Evolutionary conservation across 2,329 filamentous ascomycete genomes (phyloP).

Genomic region (Cladosporium sphaerospermum): DNA sequence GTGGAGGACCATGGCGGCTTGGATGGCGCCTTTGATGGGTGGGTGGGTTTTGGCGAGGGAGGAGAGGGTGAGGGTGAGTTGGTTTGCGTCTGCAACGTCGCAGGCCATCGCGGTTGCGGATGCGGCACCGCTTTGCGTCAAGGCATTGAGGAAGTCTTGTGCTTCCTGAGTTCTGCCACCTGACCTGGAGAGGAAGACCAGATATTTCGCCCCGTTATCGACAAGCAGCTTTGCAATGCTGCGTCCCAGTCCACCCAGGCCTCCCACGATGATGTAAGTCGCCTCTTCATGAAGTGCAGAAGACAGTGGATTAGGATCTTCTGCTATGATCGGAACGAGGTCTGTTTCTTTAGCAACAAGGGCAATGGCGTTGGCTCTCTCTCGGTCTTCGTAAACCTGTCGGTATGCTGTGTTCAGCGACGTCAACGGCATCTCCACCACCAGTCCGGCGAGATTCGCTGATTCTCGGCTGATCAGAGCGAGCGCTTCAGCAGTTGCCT

Average conservation of each 20-base stretch:
- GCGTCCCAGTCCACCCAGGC: background rate
- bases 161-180: background rate
- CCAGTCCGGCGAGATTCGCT: background rate
- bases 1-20: slow-evolving; percentile 31
- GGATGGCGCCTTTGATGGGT: slow-evolving; percentile 17
- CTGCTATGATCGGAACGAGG: background rate
- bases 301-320: background rate
- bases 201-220: background rate
- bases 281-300: background rate
- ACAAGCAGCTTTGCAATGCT: background rate
- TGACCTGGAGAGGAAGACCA: background rate
- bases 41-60: background rate
- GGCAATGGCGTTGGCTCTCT: background rate
- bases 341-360: background rate
- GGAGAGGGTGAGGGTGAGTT: background rate
- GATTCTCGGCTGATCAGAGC: background rate
- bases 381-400: background rate
- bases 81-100: background rate
- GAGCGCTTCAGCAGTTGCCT: background rate
- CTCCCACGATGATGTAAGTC: background rate
- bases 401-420: background rate
- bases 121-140: background rate
- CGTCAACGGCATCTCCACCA: background rate
- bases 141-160: background rate
- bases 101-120: background rate